Evolutionary conservation across 1,284 basidiomycete species (phyloP).

Genomic region (Malassezia brasiliensis): DNA sequence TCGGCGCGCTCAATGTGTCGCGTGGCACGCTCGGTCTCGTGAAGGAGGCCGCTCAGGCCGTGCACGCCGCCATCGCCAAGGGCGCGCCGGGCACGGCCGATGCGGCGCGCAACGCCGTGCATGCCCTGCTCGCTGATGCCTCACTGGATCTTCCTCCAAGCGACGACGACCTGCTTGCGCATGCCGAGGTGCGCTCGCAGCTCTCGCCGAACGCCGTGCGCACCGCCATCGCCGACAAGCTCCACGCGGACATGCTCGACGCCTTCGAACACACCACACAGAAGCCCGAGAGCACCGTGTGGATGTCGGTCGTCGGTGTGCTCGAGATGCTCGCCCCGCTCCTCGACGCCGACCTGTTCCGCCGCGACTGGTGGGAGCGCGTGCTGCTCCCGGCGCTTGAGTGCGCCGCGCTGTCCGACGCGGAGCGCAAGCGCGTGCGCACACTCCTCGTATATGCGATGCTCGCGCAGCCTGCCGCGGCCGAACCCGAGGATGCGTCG

Average conservation of each 20-base stretch:
- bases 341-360: conserved; percentile 25
- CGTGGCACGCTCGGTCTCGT: conserved; percentile 1
- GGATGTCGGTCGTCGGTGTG: background rate
- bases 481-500: no score
- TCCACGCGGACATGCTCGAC: conserved; percentile 8
- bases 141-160: background rate
- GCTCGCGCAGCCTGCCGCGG: conserved; percentile 4
- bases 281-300: background rate
- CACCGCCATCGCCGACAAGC: conserved; percentile 1
- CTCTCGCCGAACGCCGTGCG: background rate
- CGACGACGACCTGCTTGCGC: conserved; percentile 3
- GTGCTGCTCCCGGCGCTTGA: conserved; percentile 37
- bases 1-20: conserved; percentile 5
- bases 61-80: background rate
- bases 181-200: background rate
- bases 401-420: conserved; percentile 20
- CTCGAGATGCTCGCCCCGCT: conserved; percentile 26
- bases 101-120: background rate
- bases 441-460: conserved; percentile 33
- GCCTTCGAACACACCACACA: background rate
- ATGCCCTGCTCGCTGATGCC: conserved; percentile 8
- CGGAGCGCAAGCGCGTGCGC: conserved; percentile 25
- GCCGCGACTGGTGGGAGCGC: conserved; percentile 40
- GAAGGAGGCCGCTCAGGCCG: conserved; percentile 7
- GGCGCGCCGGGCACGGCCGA: background rate